phyloP scores from a whole-genome alignment of 2,329 filamentous ascomycete genomes.

The Fusarium sp. region DNA sequence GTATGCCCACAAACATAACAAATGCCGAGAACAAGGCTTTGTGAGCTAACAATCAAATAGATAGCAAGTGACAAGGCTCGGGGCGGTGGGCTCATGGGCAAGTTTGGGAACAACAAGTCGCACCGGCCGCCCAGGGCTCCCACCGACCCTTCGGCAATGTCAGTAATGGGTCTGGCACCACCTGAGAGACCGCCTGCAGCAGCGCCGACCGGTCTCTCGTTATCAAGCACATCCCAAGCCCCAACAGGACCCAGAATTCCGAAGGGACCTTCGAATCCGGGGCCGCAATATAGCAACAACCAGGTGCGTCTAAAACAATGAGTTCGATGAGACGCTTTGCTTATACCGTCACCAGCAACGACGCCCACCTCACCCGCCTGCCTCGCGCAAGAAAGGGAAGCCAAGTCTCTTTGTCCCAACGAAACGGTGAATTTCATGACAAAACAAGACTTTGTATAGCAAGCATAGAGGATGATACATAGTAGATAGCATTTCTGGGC shows the following conservation, averaged over 20 bases:
- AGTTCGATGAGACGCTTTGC: not conserved
- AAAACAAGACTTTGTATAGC: constrained; percentile 12
- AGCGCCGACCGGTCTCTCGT: constrained; percentile 20
- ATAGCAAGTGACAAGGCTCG: constrained; percentile 45
- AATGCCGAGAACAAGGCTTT: not conserved
- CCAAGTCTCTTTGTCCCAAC: constrained; percentile 57
- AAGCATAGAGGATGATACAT: constrained; percentile 13
- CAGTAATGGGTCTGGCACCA: constrained; percentile 59
- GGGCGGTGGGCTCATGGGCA: constrained; percentile 48
- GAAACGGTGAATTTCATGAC: constrained; percentile 41
- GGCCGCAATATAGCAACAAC: constrained; percentile 27
- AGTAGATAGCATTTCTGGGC: constrained; percentile 30
- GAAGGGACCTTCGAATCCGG: constrained; percentile 34
- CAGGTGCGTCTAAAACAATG: constrained; percentile 24
- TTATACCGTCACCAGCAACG: constrained; percentile 29
- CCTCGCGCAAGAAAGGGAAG: constrained; percentile 52
- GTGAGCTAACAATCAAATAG: constrained; percentile 42
- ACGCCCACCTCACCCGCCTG: constrained; percentile 37
- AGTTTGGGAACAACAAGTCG: constrained; percentile 49
- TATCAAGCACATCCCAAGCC: constrained; percentile 5
- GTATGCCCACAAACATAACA: constrained; percentile 46
- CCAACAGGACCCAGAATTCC: constrained; percentile 22
- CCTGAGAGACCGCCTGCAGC: constrained; percentile 54
- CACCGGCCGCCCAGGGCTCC: constrained; percentile 43
- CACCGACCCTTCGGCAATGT: constrained; percentile 63